phyloP scores from a whole-genome alignment of 2,329 filamentous ascomycete genomes.

The Albophoma yamanashiensis region DNA sequence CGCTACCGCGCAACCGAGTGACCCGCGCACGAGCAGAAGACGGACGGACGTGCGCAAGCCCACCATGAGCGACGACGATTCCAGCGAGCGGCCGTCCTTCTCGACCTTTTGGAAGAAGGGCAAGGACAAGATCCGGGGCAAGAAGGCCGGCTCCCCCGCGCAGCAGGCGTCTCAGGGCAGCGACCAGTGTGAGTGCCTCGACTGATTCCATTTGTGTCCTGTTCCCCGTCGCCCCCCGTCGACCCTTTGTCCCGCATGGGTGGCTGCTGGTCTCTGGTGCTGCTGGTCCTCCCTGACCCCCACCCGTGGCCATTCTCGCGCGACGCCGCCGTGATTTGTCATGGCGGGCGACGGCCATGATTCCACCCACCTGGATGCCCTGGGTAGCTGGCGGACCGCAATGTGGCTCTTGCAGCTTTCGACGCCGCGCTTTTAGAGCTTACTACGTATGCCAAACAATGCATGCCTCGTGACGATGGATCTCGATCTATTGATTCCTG shows the following conservation, averaged over 20 bases:
- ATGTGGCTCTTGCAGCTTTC: background rate
- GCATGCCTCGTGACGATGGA: background rate
- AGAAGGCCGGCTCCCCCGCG: background rate
- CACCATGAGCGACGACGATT: slow-evolving; percentile 7
- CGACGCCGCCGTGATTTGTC: background rate
- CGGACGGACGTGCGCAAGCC: background rate
- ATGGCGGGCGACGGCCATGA: background rate
- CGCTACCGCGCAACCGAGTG: background rate
- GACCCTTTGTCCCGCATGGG: too few species aligned
- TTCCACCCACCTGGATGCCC: background rate
- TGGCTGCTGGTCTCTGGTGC: background rate
- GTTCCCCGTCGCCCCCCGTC: background rate
- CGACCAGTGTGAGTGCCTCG: background rate
- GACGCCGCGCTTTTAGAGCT: background rate
- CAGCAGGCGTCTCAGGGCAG: background rate
- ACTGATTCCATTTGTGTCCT: background rate
- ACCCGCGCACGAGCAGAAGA: background rate
- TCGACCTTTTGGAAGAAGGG: slow-evolving; percentile 34
- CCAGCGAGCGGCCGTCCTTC: slow-evolving; percentile 30
- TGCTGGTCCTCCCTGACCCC: background rate
- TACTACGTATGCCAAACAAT: background rate
- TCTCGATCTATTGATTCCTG: background rate
- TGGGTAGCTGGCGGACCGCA: background rate
- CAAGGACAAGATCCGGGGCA: slow-evolving; percentile 19
- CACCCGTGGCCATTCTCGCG: background rate